Conservation (phyloP, 306 rosid species). For the Vicia sativa region DNA sequence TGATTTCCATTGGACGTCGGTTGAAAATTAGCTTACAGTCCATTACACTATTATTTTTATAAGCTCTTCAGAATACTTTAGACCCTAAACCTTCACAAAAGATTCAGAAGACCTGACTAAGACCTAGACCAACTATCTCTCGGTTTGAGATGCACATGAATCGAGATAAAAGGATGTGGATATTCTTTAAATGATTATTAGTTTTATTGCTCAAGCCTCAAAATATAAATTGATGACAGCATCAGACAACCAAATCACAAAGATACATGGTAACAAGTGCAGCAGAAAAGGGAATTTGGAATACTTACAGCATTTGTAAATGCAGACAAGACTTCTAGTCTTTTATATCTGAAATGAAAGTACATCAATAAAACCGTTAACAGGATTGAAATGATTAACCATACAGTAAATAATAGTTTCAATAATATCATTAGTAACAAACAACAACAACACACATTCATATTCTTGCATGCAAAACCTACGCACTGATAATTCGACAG, state of each 20-base stretch:
- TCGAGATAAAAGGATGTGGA: background rate
- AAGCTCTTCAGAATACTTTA: constrained; percentile 11
- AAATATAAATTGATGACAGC: constrained; percentile 20
- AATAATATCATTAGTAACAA: background rate
- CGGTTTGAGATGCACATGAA: constrained; percentile 19
- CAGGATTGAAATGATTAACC: constrained; percentile 27
- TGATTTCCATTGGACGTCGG: background rate
- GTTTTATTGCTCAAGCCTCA: constrained; percentile 6
- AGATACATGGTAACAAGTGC: constrained; percentile 20
- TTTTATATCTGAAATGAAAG: constrained; percentile 71
- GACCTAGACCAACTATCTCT: constrained; percentile 21
- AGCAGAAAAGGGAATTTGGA: constrained; percentile 36
- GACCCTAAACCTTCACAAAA: constrained; percentile 27
- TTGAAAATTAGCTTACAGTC: background rate
- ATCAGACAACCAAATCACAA: constrained; percentile 7
- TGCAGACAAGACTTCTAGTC: constrained; percentile 94
- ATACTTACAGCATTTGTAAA: constrained; percentile 97
- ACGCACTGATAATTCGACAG: background rate
- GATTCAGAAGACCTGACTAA: constrained; percentile 11
- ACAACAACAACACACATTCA: background rate
- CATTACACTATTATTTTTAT: background rate
- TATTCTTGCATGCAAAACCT: constrained; percentile 20
- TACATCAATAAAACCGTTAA: constrained; percentile 5
- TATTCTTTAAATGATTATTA: constrained; percentile 6
- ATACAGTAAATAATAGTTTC: constrained; percentile 12